These are phyloP conservation scores for Mycena venus DNA, from an alignment of 768 basidiomycete species.

Conservation along the genomic window DNA sequence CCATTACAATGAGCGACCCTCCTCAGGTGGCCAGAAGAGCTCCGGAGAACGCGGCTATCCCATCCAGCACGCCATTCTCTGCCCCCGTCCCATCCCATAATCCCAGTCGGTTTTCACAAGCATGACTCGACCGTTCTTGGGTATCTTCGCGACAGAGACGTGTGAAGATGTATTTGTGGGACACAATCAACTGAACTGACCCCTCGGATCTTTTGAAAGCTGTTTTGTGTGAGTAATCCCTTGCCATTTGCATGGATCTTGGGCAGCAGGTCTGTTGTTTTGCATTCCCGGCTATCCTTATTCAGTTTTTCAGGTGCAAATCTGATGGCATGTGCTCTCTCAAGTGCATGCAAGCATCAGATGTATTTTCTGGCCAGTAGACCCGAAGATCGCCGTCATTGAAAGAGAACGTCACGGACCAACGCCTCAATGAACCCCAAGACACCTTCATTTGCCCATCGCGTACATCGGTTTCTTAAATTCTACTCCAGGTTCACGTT, in stretches of 20 bases:
- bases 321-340: not conserved
- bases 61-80: not conserved
- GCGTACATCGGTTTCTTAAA: not conserved
- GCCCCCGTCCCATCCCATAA: not conserved
- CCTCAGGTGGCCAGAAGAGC: not conserved
- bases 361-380: not conserved
- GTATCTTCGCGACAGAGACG: not conserved
- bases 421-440: not conserved
- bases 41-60: not conserved
- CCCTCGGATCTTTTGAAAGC: constrained; percentile 6
- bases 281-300: not conserved
- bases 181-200: not conserved
- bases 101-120: not conserved
- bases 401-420: not conserved
- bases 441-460: not conserved
- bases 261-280: not conserved
- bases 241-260: not conserved
- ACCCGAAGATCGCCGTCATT: not conserved
- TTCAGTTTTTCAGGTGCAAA: not conserved
- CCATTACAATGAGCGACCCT: not conserved
- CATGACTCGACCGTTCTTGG: constrained; percentile 4
- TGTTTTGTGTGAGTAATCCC: not conserved
- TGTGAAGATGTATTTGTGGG: not conserved
- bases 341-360: constrained; percentile 1
- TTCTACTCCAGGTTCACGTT: not conserved